Conservation (phyloP, 257 asterid genomes). For the Przewalskia tangutica region DNA sequence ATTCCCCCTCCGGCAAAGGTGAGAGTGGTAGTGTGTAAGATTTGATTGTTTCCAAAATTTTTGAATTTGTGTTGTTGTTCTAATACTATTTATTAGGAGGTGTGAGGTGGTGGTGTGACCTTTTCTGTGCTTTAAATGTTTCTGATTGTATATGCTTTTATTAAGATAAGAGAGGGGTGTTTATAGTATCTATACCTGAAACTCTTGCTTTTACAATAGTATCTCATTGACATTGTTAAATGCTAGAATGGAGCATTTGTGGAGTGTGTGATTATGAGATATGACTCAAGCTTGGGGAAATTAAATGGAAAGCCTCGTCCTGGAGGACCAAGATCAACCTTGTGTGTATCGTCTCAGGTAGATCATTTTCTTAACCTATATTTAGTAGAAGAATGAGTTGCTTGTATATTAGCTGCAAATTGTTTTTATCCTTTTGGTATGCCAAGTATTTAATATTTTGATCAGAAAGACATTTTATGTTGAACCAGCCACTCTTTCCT, state of each 20-base stretch:
- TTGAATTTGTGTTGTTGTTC: neutral
- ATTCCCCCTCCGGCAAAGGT: neutral
- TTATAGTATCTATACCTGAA: neutral
- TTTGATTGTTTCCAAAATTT: neutral
- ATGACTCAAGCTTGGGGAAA: conserved; percentile 74
- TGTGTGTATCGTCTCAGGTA: conserved; percentile 97
- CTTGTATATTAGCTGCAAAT: neutral
- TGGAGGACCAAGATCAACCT: conserved; percentile 87
- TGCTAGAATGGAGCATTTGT: conserved; percentile 77
- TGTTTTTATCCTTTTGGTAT: neutral
- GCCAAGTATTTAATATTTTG: neutral
- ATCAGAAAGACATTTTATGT: neutral
- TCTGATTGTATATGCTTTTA: neutral
- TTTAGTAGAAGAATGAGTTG: neutral
- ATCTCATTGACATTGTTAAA: conserved; percentile 6
- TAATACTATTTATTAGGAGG: neutral
- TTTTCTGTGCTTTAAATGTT: neutral
- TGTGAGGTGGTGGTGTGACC: neutral
- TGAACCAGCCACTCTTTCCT: neutral
- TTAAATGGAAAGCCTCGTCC: conserved; percentile 85
- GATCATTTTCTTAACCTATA: neutral
- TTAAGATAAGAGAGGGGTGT: neutral
- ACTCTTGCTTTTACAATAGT: neutral
- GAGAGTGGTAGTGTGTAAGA: neutral
- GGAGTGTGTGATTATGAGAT: conserved; percentile 96